A percentile compares a stretch with the other conserved stretches of the same genome.
Evolutionary conservation across 164 flowering plant species (phyloP).

Genomic region (Hamamelis virginiana): DNA sequence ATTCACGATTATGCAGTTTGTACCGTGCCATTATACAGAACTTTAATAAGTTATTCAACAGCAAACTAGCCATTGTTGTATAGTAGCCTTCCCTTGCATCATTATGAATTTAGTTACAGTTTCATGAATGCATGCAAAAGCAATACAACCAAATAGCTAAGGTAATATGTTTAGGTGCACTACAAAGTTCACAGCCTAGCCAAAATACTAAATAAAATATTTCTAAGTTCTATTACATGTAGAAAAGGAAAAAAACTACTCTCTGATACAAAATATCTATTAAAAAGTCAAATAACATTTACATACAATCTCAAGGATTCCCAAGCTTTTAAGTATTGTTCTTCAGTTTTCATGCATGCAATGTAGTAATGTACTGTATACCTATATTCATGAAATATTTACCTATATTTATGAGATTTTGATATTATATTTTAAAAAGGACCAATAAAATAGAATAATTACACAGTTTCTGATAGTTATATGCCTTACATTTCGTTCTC

Average conservation of each 20-base stretch:
- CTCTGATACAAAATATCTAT: too few species aligned
- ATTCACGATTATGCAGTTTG: background rate
- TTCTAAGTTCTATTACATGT: background rate
- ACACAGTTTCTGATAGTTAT: background rate
- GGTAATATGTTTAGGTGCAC: too few species aligned
- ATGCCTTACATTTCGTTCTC: slow-evolving; percentile 89
- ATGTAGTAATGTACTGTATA: background rate
- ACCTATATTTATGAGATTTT: too few species aligned
- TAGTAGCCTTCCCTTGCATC: too few species aligned
- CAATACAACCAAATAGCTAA: too few species aligned
- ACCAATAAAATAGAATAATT: background rate
- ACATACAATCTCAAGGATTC: background rate
- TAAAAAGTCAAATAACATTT: background rate
- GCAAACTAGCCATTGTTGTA: background rate
- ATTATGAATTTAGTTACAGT: too few species aligned
- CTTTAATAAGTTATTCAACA: background rate
- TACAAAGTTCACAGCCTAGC: background rate
- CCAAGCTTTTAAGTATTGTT: background rate
- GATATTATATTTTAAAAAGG: background rate
- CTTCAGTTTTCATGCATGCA: background rate
- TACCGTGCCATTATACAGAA: background rate
- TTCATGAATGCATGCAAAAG: too few species aligned
- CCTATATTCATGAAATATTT: too few species aligned
- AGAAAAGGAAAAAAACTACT: background rate
- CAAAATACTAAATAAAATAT: background rate